A percentile compares a stretch with the other conserved stretches of the same genome.
phyloP scores from a whole-genome alignment of 2,329 filamentous ascomycete genomes.

The Ceratocystis huliohia region DNA sequence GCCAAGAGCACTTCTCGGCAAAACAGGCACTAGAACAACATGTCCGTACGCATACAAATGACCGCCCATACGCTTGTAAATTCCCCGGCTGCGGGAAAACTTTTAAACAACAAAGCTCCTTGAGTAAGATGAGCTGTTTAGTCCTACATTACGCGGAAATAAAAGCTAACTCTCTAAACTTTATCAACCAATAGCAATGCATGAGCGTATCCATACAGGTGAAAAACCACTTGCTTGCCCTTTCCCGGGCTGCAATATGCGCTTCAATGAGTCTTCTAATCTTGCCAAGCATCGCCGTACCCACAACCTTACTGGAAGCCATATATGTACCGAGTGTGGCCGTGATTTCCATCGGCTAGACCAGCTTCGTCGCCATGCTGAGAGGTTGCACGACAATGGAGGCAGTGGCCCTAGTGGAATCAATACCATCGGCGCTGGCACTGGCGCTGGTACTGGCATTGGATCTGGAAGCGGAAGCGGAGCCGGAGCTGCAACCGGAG shows the following conservation, averaged over 20 bases:
- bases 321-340: conserved; percentile 41
- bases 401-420: conserved; percentile 8
- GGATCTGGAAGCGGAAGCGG: conserved; percentile 8
- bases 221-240: conserved; percentile 49
- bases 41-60: conserved; percentile 51
- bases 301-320: conserved; percentile 41
- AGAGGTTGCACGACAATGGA: conserved; percentile 24
- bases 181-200: conserved; percentile 40
- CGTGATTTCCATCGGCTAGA: conserved; percentile 48
- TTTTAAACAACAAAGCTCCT: conserved; percentile 55
- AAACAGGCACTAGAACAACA: conserved; percentile 57
- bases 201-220: conserved; percentile 52
- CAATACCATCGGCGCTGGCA: background rate
- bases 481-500: background rate
- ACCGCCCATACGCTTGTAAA: conserved; percentile 49
- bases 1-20: conserved; percentile 48
- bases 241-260: conserved; percentile 38
- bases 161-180: conserved; percentile 12
- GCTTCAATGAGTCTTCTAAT: conserved; percentile 53
- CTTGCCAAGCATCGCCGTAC: conserved; percentile 53
- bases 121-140: conserved; percentile 37
- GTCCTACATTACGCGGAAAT: background rate
- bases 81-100: conserved; percentile 39
- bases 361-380: conserved; percentile 43
- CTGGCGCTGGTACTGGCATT: background rate